These are phyloP conservation scores for Achlya hypogyna DNA, from an alignment of 352 stramenopile genomes.

Conservation along the genomic window DNA sequence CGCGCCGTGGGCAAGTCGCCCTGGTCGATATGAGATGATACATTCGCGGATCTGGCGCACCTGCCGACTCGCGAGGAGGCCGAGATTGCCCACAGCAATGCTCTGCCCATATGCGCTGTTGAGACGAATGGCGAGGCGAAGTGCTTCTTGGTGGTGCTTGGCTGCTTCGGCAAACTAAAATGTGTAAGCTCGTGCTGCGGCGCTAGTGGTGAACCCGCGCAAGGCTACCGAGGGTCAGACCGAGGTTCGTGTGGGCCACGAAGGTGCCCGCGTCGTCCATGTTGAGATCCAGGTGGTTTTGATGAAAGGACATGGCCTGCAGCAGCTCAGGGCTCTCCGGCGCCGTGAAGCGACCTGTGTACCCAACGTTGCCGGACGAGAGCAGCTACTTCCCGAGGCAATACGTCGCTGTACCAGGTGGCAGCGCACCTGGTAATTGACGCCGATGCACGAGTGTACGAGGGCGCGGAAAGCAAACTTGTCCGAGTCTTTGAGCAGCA, in stretches of 20 bases:
- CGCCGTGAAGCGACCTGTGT: conserved; percentile 66
- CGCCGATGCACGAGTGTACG: conserved; percentile 81
- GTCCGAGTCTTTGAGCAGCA: conserved; percentile 72
- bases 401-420: neutral
- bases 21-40: neutral
- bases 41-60: neutral
- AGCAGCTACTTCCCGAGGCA: conserved; percentile 24
- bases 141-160: conserved; percentile 76
- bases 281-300: conserved; percentile 52
- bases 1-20: conserved; percentile 64
- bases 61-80: conserved; percentile 74
- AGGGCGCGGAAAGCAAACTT: conserved; percentile 67
- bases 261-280: conserved; percentile 80
- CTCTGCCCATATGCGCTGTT: conserved; percentile 80
- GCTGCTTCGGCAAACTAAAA: conserved; percentile 51
- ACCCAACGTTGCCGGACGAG: conserved; percentile 51
- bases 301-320: conserved; percentile 49
- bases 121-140: conserved; percentile 75
- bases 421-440: conserved; percentile 63
- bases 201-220: conserved; percentile 22
- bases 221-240: conserved; percentile 65
- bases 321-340: conserved; percentile 35
- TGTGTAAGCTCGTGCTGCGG: neutral
- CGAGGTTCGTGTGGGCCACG: conserved; percentile 79
- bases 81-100: conserved; percentile 81